These are phyloP conservation scores for Chlorella sorokiniana DNA, from an alignment of 139 green algal genomes.

Conservation along the genomic window DNA sequence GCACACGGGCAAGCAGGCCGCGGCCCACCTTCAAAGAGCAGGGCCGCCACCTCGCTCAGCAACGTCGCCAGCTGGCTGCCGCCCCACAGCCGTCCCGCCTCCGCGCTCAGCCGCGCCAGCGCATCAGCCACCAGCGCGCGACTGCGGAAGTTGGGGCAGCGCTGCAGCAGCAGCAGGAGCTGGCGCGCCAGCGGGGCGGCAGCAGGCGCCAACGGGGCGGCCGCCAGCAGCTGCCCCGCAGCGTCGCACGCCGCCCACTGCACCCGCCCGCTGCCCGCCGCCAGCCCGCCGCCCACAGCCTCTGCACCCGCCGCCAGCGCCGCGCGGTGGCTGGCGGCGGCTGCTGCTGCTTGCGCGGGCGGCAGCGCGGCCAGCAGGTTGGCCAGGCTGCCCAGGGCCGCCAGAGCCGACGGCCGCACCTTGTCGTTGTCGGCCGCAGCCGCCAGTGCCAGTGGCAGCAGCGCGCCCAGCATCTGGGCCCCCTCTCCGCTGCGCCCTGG, in stretches of 20 bases:
- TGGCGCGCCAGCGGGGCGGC: not conserved
- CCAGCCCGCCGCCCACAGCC: not conserved
- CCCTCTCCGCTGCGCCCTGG: not conserved
- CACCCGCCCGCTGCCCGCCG: not conserved
- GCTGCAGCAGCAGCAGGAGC: not conserved
- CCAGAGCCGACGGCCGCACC: conserved; percentile 59
- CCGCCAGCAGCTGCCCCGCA: not conserved
- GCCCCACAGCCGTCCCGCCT: not conserved
- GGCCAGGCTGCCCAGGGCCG: conserved; percentile 56
- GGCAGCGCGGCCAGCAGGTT: not conserved
- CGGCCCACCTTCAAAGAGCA: conserved; percentile 16
- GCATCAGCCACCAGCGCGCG: not conserved
- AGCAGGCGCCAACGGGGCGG: not conserved
- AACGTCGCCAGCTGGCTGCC: not conserved
- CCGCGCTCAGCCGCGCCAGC: not conserved
- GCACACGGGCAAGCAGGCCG: too few relatives aligned
- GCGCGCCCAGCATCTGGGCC: not conserved
- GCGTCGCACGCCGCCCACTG: conserved; percentile 30
- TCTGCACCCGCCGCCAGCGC: not conserved
- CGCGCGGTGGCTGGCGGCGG: not conserved
- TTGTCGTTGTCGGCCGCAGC: conserved; percentile 60
- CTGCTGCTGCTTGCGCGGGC: not conserved
- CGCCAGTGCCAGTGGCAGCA: conserved; percentile 45
- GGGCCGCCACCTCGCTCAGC: not conserved
- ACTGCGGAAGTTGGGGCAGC: conserved; percentile 1